Base-by-base conservation (phyloP, 1,139 yeast genomes). In the Diutina scorzettiae region DNA sequence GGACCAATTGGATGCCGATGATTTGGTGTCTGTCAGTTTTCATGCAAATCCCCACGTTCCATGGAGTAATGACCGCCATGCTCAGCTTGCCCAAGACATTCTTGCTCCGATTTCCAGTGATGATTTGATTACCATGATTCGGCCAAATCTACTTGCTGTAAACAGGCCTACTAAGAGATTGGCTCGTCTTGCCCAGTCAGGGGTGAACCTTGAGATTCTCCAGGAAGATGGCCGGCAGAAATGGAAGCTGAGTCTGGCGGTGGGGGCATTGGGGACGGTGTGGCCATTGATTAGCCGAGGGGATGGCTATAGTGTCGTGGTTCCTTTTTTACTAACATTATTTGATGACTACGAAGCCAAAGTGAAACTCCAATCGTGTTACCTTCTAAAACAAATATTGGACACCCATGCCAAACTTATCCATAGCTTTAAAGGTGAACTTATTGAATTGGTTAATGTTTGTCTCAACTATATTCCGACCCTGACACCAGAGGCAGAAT, bases 21-120 rank as follows among this genome's bases (percentile, higher is more conserved):
- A 34, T 4, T n/a, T 34, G 20, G 17, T 14, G 4, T 21, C 39
- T 5, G 9, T 23, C 8, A 34, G 28, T n/a, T 34, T 23, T 19
- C 39, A 34, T 23, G 14, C 19, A 8, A 34, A 34, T 16, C 39
- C 39, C 3, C 29, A 34, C 19, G 39, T 34, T 23, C 39, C 39
- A 12, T 34, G 39, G 39, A n/a, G 27, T 14, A 23, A 11, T 34
- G 19, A 12, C 19, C 20, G 14, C 19, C 27, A 34, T 28, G 7
- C 20, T 23, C 19, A 16, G 14, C 16, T 34, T 7, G 39, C 39
- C n/a, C 19, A 14, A 4, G 19, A n/a, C 5, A 14, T 18, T 34
- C 28, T 34, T 6, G 27, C 19, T 7, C n/a, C 27, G 7, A 18
- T 23, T 5, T 14, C 39, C 2, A 6, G n/a, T 5, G 19, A 14